These are phyloP conservation scores for Papiliotrema nemorosa DNA, from an alignment of 1,284 basidiomycete genomes.

Conservation along the genomic window DNA sequence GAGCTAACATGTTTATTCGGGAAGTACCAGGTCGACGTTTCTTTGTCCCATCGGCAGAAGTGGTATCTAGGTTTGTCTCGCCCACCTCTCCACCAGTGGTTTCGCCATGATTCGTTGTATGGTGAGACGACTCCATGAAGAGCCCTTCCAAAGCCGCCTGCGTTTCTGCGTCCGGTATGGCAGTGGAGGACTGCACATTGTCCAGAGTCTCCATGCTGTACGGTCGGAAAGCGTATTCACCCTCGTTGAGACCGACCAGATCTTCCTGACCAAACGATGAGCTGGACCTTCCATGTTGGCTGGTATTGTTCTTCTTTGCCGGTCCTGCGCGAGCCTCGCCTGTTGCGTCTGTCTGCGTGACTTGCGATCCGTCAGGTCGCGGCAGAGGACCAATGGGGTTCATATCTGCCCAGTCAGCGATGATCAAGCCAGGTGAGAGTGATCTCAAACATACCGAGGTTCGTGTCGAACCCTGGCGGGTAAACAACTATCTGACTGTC, in stretches of 20 bases:
- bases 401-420: neutral
- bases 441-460: neutral
- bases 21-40: conserved; percentile 39
- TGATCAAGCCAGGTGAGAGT: neutral
- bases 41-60: neutral
- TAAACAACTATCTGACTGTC: neutral
- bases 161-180: neutral
- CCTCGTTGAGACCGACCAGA: neutral
- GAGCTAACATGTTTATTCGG: conserved; percentile 41
- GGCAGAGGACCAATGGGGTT: conserved; percentile 1
- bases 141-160: neutral
- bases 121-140: neutral
- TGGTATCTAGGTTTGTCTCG: neutral
- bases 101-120: no score
- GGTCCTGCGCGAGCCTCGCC: no score
- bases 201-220: neutral
- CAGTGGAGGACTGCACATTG: neutral
- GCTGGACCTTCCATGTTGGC: no score
- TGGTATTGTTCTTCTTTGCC: no score
- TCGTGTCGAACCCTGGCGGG: neutral
- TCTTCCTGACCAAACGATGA: no score
- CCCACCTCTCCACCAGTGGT: neutral
- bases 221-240: neutral
- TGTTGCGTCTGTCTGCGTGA: no score
- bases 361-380: neutral